A percentile compares a stretch with the other conserved stretches of the same genome.
Conservation (phyloP, 2,329 filamentous ascomycete genomes). For the Calonectria montana region DNA sequence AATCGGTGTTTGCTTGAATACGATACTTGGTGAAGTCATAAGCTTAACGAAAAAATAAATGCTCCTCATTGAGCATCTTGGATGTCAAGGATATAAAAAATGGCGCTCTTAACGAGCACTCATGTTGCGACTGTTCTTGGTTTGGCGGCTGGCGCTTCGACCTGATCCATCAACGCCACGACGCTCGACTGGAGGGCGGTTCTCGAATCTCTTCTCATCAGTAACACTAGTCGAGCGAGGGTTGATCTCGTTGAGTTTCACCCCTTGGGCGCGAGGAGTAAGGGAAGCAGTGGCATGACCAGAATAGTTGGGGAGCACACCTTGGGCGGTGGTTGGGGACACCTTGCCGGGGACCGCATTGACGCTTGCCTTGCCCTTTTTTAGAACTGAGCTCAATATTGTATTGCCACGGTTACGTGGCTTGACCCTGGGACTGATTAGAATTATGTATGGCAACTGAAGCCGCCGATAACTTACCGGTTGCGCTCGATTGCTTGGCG, state of each 20-base stretch:
- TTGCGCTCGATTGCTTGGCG: slow-evolving; percentile 43
- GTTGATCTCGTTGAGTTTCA: slow-evolving; percentile 42
- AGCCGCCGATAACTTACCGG: slow-evolving; percentile 44
- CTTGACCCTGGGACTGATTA: slow-evolving; percentile 49
- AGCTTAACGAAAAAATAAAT: slow-evolving; percentile 48
- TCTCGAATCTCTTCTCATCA: slow-evolving; percentile 57
- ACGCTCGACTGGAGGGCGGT: slow-evolving; percentile 51
- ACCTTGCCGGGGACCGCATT: slow-evolving; percentile 59
- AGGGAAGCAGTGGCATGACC: slow-evolving; percentile 65
- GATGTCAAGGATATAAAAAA: not conserved
- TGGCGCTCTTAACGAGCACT: slow-evolving; percentile 28
- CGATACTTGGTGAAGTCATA: slow-evolving; percentile 44
- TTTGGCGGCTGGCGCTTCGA: slow-evolving; percentile 28
- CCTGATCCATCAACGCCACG: slow-evolving; percentile 28
- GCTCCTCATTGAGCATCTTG: slow-evolving; percentile 32
- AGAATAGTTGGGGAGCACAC: slow-evolving; percentile 64
- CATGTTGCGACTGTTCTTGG: slow-evolving; percentile 26
- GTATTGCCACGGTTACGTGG: slow-evolving; percentile 48
- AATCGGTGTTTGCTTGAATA: slow-evolving; percentile 9
- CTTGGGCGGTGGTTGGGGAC: slow-evolving; percentile 65
- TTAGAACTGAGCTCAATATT: slow-evolving; percentile 63
- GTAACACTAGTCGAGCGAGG: slow-evolving; percentile 28
- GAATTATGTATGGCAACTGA: not conserved
- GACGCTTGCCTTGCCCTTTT: slow-evolving; percentile 62
- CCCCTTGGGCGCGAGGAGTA: slow-evolving; percentile 44